Base-by-base conservation (phyloP, 257 asterid genomes). In the Solanum piurae region DNA sequence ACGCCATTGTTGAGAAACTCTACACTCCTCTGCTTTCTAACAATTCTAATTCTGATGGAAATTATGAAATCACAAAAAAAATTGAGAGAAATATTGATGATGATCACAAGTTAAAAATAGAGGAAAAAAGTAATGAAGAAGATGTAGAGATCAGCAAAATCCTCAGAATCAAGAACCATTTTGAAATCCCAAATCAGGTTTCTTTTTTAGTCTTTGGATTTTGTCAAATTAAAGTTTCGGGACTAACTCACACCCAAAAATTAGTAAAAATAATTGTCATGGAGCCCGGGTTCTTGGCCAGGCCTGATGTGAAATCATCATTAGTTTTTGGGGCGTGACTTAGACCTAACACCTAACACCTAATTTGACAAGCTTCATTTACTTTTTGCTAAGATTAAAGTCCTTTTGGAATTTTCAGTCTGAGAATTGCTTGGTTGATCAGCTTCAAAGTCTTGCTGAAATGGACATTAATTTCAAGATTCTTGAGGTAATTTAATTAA, bases 1-100 rank as follows among this genome's bases (percentile, higher is more conserved):
- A 93, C 46, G 91, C 87, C 31, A 93, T 93, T 76, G 75, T 93
- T 31, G 90, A 93, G 90, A 93, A 83, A 92, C 94, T 93, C 29
- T 92, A 89, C 7, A 75, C 88, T 20, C 87, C 92, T 2, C 36
- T 87, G 4, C 62, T 44, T 73, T 92, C 92, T 40, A 69, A 31
- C 40, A 87, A 83, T 36, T 92, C 90, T 69, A 58, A 76, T 76
- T 76, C 36, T 37, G 11, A 6, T 23, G 0, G 62, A 52, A 52
- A 52, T 18, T 52, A 52, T 52, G 83, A 75, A 73, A 73, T 73
- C 46, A 0, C 27, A 36, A 20, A 73, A 36, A 73, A 2, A 1
- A 33, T 16, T 71, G 79, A 31, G 13, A 6, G 42, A 37, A 34
- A 71, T 7, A 31, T 73, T 29, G 75, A 68, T 36, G 49, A 73